phyloP scores from a whole-genome alignment of 345 rosid genomes.

The Eucalyptus camaldulensis region DNA sequence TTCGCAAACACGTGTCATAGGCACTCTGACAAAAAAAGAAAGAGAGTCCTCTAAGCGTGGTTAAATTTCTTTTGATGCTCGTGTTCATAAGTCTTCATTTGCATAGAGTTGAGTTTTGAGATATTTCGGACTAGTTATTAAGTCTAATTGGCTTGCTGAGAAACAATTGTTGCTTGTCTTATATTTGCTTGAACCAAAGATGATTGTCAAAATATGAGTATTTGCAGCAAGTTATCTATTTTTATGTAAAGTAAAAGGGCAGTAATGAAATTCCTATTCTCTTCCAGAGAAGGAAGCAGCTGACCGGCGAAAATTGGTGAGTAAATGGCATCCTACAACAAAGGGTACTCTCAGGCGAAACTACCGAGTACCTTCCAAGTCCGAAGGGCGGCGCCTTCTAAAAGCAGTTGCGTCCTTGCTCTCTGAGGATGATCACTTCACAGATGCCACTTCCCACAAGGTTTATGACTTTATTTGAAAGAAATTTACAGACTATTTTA shows the following conservation, averaged over 20 bases:
- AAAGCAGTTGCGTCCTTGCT: constrained; percentile 77
- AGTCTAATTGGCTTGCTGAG: neutral
- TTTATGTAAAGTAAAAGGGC: neutral
- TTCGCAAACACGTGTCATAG: neutral
- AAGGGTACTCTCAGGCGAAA: constrained; percentile 85
- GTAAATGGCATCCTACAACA: constrained; percentile 95
- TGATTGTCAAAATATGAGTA: neutral
- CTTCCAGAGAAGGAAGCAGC: constrained; percentile 49
- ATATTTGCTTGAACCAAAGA: neutral
- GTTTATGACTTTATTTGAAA: constrained; percentile 9
- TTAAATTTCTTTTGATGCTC: neutral
- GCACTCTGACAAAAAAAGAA: neutral
- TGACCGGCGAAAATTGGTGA: constrained; percentile 66
- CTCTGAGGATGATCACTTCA: constrained; percentile 83
- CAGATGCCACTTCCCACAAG: constrained; percentile 88
- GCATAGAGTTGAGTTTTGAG: neutral
- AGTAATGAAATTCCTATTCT: neutral
- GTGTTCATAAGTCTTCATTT: neutral
- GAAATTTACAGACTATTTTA: neutral
- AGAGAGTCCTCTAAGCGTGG: neutral
- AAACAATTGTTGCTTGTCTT: neutral
- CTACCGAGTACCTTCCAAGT: constrained; percentile 79
- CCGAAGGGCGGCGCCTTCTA: constrained; percentile 75
- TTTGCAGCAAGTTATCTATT: neutral
- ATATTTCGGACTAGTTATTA: neutral